These are phyloP conservation scores for Lichtheimia hyalospora DNA, from an alignment of 371 early-diverging fungal genomes.

Conservation along the genomic window DNA sequence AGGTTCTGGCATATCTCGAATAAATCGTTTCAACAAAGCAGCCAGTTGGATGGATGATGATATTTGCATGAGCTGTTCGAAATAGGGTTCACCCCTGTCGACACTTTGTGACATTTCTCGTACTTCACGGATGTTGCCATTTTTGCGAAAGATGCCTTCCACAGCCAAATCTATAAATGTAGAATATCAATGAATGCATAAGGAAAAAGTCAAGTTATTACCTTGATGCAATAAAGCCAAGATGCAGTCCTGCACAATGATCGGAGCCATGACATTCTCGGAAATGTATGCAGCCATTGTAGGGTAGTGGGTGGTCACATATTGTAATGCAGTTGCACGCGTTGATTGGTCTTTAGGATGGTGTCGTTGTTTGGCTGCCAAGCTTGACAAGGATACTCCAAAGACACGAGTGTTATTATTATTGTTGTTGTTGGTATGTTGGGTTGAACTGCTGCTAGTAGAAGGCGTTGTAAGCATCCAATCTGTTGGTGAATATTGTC, in stretches of 20 bases:
- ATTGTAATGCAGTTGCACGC: neutral
- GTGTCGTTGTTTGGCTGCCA: slow-evolving; percentile 34
- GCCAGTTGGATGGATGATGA: slow-evolving; percentile 80
- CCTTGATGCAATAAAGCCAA: slow-evolving; percentile 72
- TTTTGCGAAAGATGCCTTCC: slow-evolving; percentile 96
- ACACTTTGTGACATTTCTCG: slow-evolving; percentile 76
- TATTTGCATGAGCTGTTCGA: neutral
- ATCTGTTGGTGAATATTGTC: no score
- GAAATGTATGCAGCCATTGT: neutral
- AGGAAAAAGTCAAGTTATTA: slow-evolving; percentile 23
- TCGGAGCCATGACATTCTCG: neutral
- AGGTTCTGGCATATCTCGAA: slow-evolving; percentile 94
- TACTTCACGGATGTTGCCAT: slow-evolving; percentile 90
- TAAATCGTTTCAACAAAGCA: slow-evolving; percentile 89
- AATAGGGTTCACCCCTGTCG: slow-evolving; percentile 52
- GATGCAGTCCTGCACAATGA: slow-evolving; percentile 70
- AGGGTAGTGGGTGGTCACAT: slow-evolving; percentile 26
- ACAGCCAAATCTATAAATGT: slow-evolving; percentile 66
- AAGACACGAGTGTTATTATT: slow-evolving; percentile 7
- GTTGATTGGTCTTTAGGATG: slow-evolving; percentile 71
- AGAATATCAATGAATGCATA: no score
- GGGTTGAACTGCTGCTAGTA: slow-evolving; percentile 47
- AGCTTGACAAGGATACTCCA: slow-evolving; percentile 7
- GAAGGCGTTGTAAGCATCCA: no score
- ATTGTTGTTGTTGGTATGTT: slow-evolving; percentile 35